Evolutionary conservation across 371 early-diverging fungal genomes (phyloP).

Genomic region (Circinella minor): DNA sequence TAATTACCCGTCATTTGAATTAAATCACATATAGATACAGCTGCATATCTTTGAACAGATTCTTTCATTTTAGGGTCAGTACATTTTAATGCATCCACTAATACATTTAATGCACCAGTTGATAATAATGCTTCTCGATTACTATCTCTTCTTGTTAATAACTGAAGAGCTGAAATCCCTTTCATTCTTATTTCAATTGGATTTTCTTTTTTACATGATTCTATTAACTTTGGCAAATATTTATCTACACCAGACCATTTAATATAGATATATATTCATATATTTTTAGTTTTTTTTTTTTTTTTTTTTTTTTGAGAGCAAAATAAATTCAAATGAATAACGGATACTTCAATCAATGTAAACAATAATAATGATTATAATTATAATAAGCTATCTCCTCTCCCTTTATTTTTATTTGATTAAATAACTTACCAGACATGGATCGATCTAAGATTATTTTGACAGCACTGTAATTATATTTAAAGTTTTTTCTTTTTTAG

Average conservation of each 20-base stretch:
- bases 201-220: slow-evolving; percentile 46
- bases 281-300: background rate
- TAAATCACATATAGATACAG: slow-evolving; percentile 75
- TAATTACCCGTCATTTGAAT: slow-evolving; percentile 64
- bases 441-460: slow-evolving; percentile 72
- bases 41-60: slow-evolving; percentile 67
- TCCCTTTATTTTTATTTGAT: background rate
- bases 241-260: slow-evolving; percentile 26
- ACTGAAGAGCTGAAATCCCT: slow-evolving; percentile 71
- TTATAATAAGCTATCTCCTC: background rate
- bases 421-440: slow-evolving; percentile 54
- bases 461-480: slow-evolving; percentile 45
- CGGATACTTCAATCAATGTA: too few relatives aligned
- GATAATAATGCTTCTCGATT: slow-evolving; percentile 61
- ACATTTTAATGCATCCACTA: slow-evolving; percentile 64
- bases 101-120: slow-evolving; percentile 63
- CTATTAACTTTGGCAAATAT: slow-evolving; percentile 56
- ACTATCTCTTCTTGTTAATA: slow-evolving; percentile 68
- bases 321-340: too few relatives aligned
- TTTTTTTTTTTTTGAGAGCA: too few relatives aligned
- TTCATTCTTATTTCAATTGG: slow-evolving; percentile 58
- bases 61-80: slow-evolving; percentile 58
- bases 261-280: background rate
- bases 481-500: background rate
- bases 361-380: too few relatives aligned